Base-by-base conservation (phyloP, 2,329 filamentous ascomycete genomes). In the Paraphoma sp. region DNA sequence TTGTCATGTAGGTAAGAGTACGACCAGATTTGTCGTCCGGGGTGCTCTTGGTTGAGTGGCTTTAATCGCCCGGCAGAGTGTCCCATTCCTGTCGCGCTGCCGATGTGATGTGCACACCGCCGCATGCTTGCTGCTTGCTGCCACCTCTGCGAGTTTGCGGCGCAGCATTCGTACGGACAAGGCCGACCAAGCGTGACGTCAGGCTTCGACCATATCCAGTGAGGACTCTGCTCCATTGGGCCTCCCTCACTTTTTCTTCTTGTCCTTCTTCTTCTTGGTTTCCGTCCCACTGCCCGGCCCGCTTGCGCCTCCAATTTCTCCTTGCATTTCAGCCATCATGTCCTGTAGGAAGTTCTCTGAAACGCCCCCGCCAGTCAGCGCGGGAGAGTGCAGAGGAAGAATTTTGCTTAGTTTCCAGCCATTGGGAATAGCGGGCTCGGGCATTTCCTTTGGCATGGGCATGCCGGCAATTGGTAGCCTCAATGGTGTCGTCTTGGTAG, bases 321-420 rank as follows among this genome's bases (percentile, higher is more conserved):
- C 81, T 63, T 84, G 82, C 92, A 98, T 96, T 80, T 96, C 92
- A 71, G 88, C 89, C 93, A 98, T 97, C 84, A 97, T 96, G 67
- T 97, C 93, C 81, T 95, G 92, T 71, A 98, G 88, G 59, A 97
- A 87, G 72, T 98, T 96, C 77, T 99, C 95, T 60, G 88, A 93
- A 10, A 98, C 92, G 36, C 95, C 95, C 10, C 95, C 95, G 8
- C 95, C 95, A 51, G 91, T 95, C 79, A 98, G 85, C 16, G 93
- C 95, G 0, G 93, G 88, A 60, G 91, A 96, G 72, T 96, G 90
- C 62, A 96, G 88, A 18, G 95, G 95, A 64, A 99, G 74, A 56
- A 97, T 87, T 57, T 86, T 87, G 59, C 87, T 87, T 77, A 98
- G 89, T 82, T 96, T 97, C 92, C 93, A 97, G 38, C 94, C 94